A percentile compares a stretch with the other conserved stretches of the same genome.
Conservation (phyloP, 208 protist species). For the Acanthamoeba pearcei region DNA sequence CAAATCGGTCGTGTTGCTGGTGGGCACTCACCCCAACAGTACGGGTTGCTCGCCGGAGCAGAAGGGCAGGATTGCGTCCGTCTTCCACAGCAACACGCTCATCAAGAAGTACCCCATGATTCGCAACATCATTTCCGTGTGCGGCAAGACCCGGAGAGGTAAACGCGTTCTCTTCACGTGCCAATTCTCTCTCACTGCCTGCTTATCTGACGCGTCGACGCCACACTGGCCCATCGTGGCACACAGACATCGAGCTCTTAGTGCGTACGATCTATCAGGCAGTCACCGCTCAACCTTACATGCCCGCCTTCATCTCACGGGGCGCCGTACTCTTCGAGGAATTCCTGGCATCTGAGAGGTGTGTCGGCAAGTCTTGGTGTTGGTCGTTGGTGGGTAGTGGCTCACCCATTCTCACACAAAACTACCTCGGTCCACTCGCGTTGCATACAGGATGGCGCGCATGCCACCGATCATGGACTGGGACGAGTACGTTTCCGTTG, state of each 20-base stretch:
- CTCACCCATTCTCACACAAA: background rate
- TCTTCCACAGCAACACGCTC: constrained; percentile 39
- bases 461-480: constrained; percentile 73
- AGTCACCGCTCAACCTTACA: constrained; percentile 35
- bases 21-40: constrained; percentile 46
- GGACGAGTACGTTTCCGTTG: constrained; percentile 38
- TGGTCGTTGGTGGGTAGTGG: background rate
- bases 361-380: background rate
- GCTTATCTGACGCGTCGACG: background rate
- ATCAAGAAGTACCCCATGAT: constrained; percentile 68
- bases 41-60: constrained; percentile 8
- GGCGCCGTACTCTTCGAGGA: constrained; percentile 69
- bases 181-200: background rate
- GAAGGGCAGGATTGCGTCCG: constrained; percentile 11
- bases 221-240: background rate
- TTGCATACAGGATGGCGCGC: background rate
- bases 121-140: background rate
- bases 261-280: constrained; percentile 39
- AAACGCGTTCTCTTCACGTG: background rate
- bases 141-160: constrained; percentile 35
- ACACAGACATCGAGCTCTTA: constrained; percentile 24
- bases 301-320: constrained; percentile 60
- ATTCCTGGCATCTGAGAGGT: constrained; percentile 41
- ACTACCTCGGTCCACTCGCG: no score
- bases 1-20: constrained; percentile 56